Conservation (phyloP, 108 stramenopile genomes). For the Schizochytrium sp. region DNA sequence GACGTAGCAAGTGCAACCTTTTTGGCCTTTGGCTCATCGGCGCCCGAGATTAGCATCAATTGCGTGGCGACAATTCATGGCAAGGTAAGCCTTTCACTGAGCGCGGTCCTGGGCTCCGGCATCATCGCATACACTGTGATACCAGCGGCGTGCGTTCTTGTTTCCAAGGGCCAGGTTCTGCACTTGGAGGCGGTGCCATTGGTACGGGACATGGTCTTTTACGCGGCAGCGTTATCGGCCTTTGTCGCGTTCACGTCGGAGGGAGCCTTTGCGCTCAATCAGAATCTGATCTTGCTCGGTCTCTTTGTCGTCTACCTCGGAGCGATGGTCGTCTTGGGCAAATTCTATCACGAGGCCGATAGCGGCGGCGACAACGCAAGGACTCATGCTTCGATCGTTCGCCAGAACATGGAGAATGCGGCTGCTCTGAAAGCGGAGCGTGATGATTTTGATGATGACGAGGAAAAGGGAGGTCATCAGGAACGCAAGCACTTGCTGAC, state of each 20-base stretch:
- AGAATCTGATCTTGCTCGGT: neutral
- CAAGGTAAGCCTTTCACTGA: neutral
- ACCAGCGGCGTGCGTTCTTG: neutral
- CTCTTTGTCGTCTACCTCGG: neutral
- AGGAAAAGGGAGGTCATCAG: no score
- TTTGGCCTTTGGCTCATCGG: neutral
- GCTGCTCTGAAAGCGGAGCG: no score
- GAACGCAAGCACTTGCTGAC: no score
- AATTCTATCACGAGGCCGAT: neutral
- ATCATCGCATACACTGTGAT: neutral
- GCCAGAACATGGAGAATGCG: no score
- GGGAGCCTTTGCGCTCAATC: neutral
- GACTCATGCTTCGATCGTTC: no score
- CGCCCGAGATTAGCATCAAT: conserved; percentile 12
- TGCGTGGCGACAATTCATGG: conserved; percentile 4
- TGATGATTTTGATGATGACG: no score
- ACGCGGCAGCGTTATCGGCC: neutral
- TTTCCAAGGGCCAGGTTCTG: conserved; percentile 5
- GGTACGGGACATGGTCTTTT: neutral
- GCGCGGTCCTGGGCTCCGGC: conserved; percentile 16
- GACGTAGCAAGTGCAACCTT: neutral
- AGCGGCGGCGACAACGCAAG: neutral
- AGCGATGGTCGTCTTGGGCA: neutral
- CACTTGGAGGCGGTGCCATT: neutral
- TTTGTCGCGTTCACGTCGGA: neutral